phyloP scores from a whole-genome alignment of 2,329 filamentous ascomycete species.

The Alternaria burnsii region DNA sequence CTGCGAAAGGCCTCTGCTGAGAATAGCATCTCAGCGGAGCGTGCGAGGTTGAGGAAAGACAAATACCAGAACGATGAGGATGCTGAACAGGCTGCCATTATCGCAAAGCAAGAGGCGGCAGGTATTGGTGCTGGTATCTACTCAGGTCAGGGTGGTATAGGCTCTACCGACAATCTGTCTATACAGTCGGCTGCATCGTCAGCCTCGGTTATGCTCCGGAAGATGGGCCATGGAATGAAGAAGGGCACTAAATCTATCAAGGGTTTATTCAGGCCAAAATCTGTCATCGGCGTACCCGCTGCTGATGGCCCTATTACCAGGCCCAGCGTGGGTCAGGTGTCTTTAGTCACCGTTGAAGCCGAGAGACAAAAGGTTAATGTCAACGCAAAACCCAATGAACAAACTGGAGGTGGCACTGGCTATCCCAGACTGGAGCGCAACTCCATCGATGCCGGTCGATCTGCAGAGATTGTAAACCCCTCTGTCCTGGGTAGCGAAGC shows the following conservation, averaged over 20 bases:
- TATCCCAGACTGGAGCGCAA: conserved; percentile 87
- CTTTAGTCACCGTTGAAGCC: conserved; percentile 94
- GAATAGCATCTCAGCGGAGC: conserved; percentile 61
- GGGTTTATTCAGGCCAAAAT: conserved; percentile 94
- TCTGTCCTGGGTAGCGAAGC: conserved; percentile 53
- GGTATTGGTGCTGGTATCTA: conserved; percentile 96
- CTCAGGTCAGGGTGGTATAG: conserved; percentile 83
- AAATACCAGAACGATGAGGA: conserved; percentile 71
- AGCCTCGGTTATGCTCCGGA: conserved; percentile 91
- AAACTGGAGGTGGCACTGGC: conserved; percentile 75
- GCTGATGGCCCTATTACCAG: conserved; percentile 72
- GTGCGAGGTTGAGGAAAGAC: conserved; percentile 64
- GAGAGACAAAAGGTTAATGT: conserved; percentile 86
- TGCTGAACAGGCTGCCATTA: conserved; percentile 90
- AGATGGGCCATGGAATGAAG: conserved; percentile 99
- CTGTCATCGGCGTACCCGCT: conserved; percentile 78
- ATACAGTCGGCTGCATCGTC: conserved; percentile 91
- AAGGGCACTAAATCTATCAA: conserved; percentile 90
- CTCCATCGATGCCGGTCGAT: conserved; percentile 71
- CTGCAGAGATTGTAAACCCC: conserved; percentile 58
- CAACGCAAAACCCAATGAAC: conserved; percentile 72
- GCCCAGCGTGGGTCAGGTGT: conserved; percentile 82
- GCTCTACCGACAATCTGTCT: conserved; percentile 93
- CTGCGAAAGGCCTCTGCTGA: conserved; percentile 77
- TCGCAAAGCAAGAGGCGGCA: conserved; percentile 87